A percentile compares a stretch with the other conserved stretches of the same genome.
phyloP scores from a whole-genome alignment of 2,329 filamentous ascomycete species.

The Cladosporium cucumerinum region DNA sequence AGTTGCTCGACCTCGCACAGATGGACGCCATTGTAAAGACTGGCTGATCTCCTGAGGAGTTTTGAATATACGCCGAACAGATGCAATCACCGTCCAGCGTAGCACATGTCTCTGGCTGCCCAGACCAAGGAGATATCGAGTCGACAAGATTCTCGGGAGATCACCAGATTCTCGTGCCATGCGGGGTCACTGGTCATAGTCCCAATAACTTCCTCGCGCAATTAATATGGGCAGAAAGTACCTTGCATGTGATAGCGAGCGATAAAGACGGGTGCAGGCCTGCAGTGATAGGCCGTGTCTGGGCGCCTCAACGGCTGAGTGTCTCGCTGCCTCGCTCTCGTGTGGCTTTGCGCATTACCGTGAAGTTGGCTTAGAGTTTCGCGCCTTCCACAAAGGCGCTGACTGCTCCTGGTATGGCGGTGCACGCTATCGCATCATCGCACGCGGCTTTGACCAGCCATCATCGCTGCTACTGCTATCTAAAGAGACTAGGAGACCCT shows the following conservation, averaged over 20 bases:
- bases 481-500: background rate
- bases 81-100: background rate
- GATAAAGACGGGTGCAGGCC: conserved; percentile 3
- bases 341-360: background rate
- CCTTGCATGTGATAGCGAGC: background rate
- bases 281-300: background rate
- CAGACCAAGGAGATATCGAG: background rate
- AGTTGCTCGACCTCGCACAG: background rate
- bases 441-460: conserved; percentile 1
- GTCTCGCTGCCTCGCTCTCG: background rate
- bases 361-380: conserved; percentile 1
- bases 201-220: background rate
- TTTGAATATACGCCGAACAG: background rate
- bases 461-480: background rate
- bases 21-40: background rate
- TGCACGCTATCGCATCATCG: background rate
- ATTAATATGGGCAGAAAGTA: conserved; percentile 1
- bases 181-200: background rate
- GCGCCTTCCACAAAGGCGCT: background rate
- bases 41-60: background rate
- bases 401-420: conserved; percentile 1
- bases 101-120: background rate
- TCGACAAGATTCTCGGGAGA: background rate
- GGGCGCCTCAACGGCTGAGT: conserved; percentile 9
- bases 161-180: background rate